Conservation (phyloP, 2,329 filamentous ascomycete genomes). For the Cladosporium sp. region DNA sequence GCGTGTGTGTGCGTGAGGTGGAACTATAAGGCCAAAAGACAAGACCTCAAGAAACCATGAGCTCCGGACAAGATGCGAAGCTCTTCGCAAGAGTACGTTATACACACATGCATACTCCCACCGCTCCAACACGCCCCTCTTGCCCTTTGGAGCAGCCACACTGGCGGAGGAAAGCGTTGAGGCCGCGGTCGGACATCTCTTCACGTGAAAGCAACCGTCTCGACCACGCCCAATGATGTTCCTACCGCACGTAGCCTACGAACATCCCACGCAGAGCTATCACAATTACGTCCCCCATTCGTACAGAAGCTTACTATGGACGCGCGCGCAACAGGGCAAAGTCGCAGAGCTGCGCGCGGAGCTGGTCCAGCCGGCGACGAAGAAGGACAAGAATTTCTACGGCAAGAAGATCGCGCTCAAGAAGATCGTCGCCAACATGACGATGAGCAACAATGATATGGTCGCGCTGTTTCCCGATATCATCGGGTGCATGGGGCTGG, state of each 20-base stretch:
- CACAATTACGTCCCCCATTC: slow-evolving; percentile 22
- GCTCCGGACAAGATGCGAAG: slow-evolving; percentile 90
- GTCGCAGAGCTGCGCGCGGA: slow-evolving; percentile 94
- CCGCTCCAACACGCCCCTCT: slow-evolving; percentile 10
- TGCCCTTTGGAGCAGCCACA: too few species aligned
- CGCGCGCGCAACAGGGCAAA: slow-evolving; percentile 72
- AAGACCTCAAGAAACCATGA: slow-evolving; percentile 46
- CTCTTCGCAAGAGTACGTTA: slow-evolving; percentile 90
- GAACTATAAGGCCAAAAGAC: slow-evolving; percentile 9
- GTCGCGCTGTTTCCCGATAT: slow-evolving; percentile 94
- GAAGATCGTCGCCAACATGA: slow-evolving; percentile 99
- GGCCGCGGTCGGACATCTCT: too few species aligned
- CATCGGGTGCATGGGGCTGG: slow-evolving; percentile 91
- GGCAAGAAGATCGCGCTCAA: slow-evolving; percentile 97
- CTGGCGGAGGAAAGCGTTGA: too few species aligned
- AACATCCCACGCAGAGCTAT: slow-evolving; percentile 18
- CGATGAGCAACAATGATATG: slow-evolving; percentile 99
- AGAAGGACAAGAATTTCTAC: slow-evolving; percentile 96
- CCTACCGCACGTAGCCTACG: slow-evolving; percentile 32
- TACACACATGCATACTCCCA: background rate
- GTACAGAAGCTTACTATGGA: slow-evolving; percentile 44
- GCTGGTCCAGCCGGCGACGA: slow-evolving; percentile 65
- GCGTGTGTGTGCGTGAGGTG: slow-evolving; percentile 7
- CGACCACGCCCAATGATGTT: slow-evolving; percentile 36
- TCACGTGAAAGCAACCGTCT: too few species aligned